phyloP scores from a whole-genome alignment of 441 rosid species.

The Syzygium malaccense region DNA sequence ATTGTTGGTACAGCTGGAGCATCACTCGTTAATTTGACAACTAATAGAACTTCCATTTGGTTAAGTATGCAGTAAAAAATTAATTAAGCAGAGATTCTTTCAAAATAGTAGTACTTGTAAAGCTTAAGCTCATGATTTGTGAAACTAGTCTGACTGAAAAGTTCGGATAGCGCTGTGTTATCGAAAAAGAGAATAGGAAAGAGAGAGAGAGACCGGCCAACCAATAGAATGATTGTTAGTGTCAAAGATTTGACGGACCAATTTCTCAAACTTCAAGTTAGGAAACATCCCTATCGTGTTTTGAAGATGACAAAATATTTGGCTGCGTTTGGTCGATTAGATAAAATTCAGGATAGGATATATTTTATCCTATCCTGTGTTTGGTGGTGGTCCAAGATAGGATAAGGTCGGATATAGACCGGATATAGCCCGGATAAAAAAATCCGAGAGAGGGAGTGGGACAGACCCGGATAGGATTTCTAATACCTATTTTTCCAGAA shows the following conservation, averaged over 20 bases:
- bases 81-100: background rate
- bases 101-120: background rate
- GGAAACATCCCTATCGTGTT: background rate
- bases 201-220: background rate
- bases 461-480: too few species aligned
- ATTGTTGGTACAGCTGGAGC: background rate
- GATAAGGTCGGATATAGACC: too few species aligned
- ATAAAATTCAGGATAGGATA: too few species aligned
- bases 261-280: background rate
- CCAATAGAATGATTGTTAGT: accelerated
- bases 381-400: too few species aligned
- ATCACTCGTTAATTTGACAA: background rate
- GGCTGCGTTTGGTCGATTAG: too few species aligned
- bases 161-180: too few species aligned
- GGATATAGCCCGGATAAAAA: too few species aligned
- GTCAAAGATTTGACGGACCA: background rate
- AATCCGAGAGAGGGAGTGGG: too few species aligned
- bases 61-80: background rate
- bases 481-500: too few species aligned
- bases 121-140: background rate
- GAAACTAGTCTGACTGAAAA: too few species aligned
- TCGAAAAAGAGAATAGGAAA: too few species aligned
- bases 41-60: background rate
- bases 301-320: background rate
- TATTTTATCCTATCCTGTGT: too few species aligned